Conservation (phyloP, 306 rosid genomes). For the Crataegus laevigata region DNA sequence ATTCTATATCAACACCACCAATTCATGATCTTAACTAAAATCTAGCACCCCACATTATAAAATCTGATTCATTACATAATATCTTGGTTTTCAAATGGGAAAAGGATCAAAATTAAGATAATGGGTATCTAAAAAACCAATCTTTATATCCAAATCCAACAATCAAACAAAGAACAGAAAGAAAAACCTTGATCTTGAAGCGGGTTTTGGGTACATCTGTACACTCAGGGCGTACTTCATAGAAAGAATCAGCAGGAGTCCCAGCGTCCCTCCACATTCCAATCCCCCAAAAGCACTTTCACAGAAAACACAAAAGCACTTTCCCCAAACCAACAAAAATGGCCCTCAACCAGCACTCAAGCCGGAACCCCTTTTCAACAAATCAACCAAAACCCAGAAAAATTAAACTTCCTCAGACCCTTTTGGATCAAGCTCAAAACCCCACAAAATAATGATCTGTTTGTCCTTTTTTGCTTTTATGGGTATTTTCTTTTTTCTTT, state of each 20-base stretch:
- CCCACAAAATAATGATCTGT: background rate
- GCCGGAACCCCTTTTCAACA: constrained; percentile 38
- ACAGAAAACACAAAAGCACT: background rate
- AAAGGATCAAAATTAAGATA: constrained; percentile 7
- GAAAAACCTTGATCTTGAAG: constrained; percentile 77
- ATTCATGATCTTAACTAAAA: background rate
- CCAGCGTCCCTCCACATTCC: constrained; percentile 92
- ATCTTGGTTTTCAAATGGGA: background rate
- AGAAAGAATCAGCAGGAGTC: constrained; percentile 85
- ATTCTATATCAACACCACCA: background rate
- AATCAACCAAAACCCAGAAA: constrained; percentile 34
- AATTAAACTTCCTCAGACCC: constrained; percentile 14
- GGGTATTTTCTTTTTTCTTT: background rate
- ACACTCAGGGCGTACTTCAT: constrained; percentile 86
- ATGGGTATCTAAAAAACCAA: background rate
- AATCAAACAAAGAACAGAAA: background rate
- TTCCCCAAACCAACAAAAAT: constrained; percentile 1
- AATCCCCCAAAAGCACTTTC: constrained; percentile 19
- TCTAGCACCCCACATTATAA: constrained; percentile 7
- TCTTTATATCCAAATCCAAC: background rate
- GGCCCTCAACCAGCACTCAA: constrained; percentile 6
- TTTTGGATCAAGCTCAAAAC: constrained; percentile 7
- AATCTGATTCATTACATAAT: background rate
- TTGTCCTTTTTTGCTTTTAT: background rate
- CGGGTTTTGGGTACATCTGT: constrained; percentile 81